Base-by-base conservation (phyloP, 2,329 filamentous ascomycete species). In the Hypoxylon sp. region DNA sequence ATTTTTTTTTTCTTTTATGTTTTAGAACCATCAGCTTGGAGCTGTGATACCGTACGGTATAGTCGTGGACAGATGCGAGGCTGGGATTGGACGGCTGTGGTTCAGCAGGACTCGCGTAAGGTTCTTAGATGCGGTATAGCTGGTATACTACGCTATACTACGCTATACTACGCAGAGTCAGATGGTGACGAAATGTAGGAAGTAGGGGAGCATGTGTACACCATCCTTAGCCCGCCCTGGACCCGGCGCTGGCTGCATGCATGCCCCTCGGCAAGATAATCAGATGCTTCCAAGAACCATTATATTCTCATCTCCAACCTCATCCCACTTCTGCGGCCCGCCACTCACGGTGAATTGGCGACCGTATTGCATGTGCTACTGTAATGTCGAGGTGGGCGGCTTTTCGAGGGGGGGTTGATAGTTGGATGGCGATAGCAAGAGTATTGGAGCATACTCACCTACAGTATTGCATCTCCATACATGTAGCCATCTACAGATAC, bases 171-270 rank as follows among this genome's bases (percentile, higher is more conserved):
- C 60, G 48, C 31, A 47, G 21, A 57, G 60, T 63, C 60, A 63
- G 56, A 63, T 63, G 56, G 60, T 63, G 61, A 58, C 61, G 61
- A 63, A 52, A 63, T 29, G n/a, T n/a, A n/a, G n/a, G n/a, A n/a
- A n/a, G n/a, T n/a, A 11, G 53, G 43, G 58, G 54, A 55, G 47
- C 26, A 61, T 58, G 56, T 57, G 31, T 54, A 61, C 60, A 63
- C 58, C 60, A 63, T 53, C 46, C n/a, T n/a, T 60, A 40, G 43
- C 38, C 8, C 31, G 46, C 40, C 55, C 18, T 55, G 55, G 48
- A 58, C 24, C 50, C 50, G 40, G 52, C 31, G 33, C 27, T 61
- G 43, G 61, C 26, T 56, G 48, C 50, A 60, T 61, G 58, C 58
- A 63, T 61, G 31, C 40, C 21, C 31, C 51, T 61, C 61, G 58